phyloP scores from a whole-genome alignment of 768 basidiomycete species.

The Mycena latifolia region DNA sequence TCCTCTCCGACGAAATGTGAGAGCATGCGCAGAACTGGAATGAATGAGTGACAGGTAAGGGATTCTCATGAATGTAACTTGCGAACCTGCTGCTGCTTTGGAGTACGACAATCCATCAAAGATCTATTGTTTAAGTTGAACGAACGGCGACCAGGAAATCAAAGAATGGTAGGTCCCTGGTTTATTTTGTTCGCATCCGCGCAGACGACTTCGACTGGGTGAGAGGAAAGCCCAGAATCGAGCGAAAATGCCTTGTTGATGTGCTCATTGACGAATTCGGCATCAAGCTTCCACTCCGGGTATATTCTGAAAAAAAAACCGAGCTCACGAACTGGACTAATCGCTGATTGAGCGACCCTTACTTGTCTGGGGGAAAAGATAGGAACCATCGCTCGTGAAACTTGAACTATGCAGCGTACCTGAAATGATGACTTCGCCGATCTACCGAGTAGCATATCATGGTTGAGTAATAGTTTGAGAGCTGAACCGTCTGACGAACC shows the following conservation, averaged over 20 bases:
- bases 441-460: slow-evolving; percentile 43
- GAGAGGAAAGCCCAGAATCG: slow-evolving; percentile 74
- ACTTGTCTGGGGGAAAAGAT: slow-evolving; percentile 18
- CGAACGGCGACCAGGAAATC: neutral
- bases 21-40: slow-evolving; percentile 76
- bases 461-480: slow-evolving; percentile 12
- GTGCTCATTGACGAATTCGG: slow-evolving; percentile 69
- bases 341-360: neutral
- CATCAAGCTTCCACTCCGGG: slow-evolving; percentile 75
- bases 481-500: slow-evolving; percentile 18
- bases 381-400: slow-evolving; percentile 18
- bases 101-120: slow-evolving; percentile 78
- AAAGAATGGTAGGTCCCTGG: slow-evolving; percentile 49
- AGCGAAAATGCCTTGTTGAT: slow-evolving; percentile 68
- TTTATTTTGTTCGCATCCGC: slow-evolving; percentile 72
- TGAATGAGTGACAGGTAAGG: neutral
- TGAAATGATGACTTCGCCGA: slow-evolving; percentile 75
- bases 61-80: neutral
- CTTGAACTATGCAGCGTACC: slow-evolving; percentile 50
- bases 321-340: neutral
- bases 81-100: slow-evolving; percentile 65
- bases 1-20: slow-evolving; percentile 76
- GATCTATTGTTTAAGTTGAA: slow-evolving; percentile 53
- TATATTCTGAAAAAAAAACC: slow-evolving; percentile 50
- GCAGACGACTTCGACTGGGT: slow-evolving; percentile 79